Base-by-base conservation (phyloP, 352 stramenopile genomes). In the Globisporangium heterothallicum region DNA sequence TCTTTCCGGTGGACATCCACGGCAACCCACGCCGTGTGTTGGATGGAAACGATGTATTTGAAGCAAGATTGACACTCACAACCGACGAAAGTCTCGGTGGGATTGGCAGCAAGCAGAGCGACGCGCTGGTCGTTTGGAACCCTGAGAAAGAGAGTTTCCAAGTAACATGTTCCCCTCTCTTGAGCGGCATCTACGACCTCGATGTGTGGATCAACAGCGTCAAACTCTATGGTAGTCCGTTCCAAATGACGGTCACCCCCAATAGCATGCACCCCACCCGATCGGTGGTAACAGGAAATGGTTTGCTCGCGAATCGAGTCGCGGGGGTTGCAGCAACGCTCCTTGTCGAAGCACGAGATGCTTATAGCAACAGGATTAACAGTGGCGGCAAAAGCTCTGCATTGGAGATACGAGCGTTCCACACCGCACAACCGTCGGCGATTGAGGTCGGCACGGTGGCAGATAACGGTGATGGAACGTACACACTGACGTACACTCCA, bases 361-460 rank as follows among this genome's bases (percentile, higher is more conserved):
- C 74, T n/a, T 63, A 79, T 45, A 70, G 49, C 19, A 89, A 92
- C 44, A 58, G 72, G 9, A 81, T 89, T 27, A 75, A 74, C 53
- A 57, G 46, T 26, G 70, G 70, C 13, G 63, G 59, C 6, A 22
- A 52, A 2, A 4, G 42, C 21, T 29, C n/a, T 0, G 9, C 59
- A 30, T 49, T 86, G 3, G 58, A 59, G 4, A 32, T 86, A 0
- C 74, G 74, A 27, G 78, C 70, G 16, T 68, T 68, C 29, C 72
- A 78, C 21, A 64, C 55, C 2, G 56, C 58, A 10, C 53, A 43
- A 12, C n/a, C 27, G 14, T 18, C 48, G 22, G 59, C 51, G 7
- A 64, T 81, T 40, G 71, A 65, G 34, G 43, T 60, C 2, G 76
- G 63, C 14, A 42, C 50, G 25, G 44, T 74, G 18, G 41, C 55